phyloP scores from a whole-genome alignment of 208 protist genomes.

The Crithidia fasciculata region DNA sequence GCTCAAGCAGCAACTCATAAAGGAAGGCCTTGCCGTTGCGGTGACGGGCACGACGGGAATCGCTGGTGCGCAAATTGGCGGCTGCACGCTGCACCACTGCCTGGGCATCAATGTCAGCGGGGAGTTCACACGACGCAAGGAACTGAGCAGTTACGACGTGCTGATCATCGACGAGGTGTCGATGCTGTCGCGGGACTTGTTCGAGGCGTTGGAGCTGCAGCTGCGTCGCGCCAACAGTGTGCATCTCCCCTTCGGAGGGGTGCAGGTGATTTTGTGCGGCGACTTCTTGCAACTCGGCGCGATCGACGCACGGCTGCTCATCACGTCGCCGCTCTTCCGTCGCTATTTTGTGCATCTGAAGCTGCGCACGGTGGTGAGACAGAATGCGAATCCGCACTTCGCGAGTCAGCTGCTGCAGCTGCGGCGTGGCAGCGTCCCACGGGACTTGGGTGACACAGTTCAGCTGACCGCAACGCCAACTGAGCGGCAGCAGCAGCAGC shows the following conservation, averaged over 20 bases:
- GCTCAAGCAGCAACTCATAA: conserved; percentile 67
- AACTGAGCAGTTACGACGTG: conserved; percentile 82
- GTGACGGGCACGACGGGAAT: conserved; percentile 89
- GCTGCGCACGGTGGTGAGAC: conserved; percentile 69
- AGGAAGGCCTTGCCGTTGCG: conserved; percentile 71
- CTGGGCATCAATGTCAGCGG: conserved; percentile 85
- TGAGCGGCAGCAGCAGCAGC: conserved; percentile 30
- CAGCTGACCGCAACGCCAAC: conserved; percentile 40
- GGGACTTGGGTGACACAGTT: conserved; percentile 66
- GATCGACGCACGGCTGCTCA: conserved; percentile 60
- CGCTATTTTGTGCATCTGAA: conserved; percentile 84
- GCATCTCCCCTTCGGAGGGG: conserved; percentile 88
- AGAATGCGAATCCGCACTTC: conserved; percentile 55
- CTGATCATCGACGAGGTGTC: conserved; percentile 94
- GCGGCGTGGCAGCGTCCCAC: conserved; percentile 73
- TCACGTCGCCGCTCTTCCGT: conserved; percentile 77
- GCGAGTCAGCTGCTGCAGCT: conserved; percentile 72
- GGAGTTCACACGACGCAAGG: conserved; percentile 69
- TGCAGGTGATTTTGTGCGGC: conserved; percentile 92
- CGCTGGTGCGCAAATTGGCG: conserved; percentile 78
- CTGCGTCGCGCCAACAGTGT: conserved; percentile 78
- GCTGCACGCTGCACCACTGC: conserved; percentile 88
- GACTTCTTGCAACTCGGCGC: conserved; percentile 93
- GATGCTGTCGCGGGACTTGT: conserved; percentile 84
- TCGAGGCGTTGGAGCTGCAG: conserved; percentile 83